A percentile compares a stretch with the other conserved stretches of the same genome.
These are phyloP conservation scores for Tulasnella sp. DNA, from an alignment of 768 basidiomycete genomes.

Conservation along the genomic window DNA sequence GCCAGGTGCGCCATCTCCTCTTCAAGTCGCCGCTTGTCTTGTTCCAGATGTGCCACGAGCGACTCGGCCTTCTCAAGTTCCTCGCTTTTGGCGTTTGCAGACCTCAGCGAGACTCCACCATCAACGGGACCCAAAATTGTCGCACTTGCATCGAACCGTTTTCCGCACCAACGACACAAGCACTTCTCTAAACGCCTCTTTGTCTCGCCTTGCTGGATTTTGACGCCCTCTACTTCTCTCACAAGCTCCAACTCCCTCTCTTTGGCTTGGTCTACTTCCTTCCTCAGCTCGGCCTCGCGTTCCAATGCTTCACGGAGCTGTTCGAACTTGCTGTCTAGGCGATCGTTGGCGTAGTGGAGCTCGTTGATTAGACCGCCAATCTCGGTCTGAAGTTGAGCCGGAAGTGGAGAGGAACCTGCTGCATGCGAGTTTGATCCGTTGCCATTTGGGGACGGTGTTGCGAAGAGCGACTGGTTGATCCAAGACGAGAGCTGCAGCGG, in stretches of 20 bases:
- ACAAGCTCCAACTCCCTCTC: constrained; percentile 47
- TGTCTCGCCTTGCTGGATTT: constrained; percentile 46
- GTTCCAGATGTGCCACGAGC: not conserved
- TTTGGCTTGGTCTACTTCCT: constrained; percentile 43
- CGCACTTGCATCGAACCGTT: constrained; percentile 12
- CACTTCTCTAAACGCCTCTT: constrained; percentile 14
- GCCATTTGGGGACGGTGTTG: constrained; percentile 42
- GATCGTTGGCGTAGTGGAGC: constrained; percentile 49
- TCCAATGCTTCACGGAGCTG: constrained; percentile 71
- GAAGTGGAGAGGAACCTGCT: not conserved
- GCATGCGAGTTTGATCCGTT: constrained; percentile 35
- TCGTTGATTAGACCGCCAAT: not conserved
- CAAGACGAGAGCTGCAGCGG: not conserved
- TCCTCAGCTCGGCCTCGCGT: constrained; percentile 35
- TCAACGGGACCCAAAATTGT: too few relatives aligned
- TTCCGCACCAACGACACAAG: constrained; percentile 13
- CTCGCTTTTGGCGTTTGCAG: too few relatives aligned
- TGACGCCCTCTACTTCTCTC: constrained; percentile 54
- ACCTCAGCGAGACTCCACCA: too few relatives aligned
- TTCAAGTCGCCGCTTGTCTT: not conserved
- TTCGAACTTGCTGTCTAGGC: constrained; percentile 81
- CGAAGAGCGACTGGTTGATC: not conserved
- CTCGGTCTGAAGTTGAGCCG: constrained; percentile 5
- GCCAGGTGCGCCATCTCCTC: not conserved
- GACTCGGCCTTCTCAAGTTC: too few relatives aligned